Percentiles rank a stretch among this genome's conserved stretches.
Evolutionary conservation across 1,284 basidiomycete species (phyloP).

Genomic region (Ustilago crameri): DNA sequence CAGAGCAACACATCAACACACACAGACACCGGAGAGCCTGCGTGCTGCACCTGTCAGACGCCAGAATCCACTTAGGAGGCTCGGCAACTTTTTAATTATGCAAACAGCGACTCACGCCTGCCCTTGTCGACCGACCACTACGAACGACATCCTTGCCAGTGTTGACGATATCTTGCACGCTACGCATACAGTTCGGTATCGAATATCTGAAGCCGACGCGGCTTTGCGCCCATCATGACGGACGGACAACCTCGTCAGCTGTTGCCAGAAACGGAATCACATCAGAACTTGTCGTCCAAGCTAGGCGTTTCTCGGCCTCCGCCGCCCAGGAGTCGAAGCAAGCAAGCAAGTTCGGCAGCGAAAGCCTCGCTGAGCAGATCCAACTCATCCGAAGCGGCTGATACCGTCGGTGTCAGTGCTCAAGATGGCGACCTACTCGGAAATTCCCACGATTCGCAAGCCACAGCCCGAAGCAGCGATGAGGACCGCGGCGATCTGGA

Average conservation of each 20-base stretch:
- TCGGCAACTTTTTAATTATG: too few relatives aligned
- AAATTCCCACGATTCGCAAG: conserved; percentile 23
- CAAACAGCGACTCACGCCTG: too few relatives aligned
- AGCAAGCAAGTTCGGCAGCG: conserved; percentile 5
- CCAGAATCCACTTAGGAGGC: too few relatives aligned
- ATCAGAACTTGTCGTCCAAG: conserved; percentile 39
- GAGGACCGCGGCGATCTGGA: conserved; percentile 19
- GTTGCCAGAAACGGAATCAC: conserved; percentile 39
- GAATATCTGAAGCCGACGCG: neutral
- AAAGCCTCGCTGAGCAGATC: conserved; percentile 2
- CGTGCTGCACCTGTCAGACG: neutral
- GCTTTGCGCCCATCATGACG: conserved; percentile 16
- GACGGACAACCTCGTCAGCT: conserved; percentile 38
- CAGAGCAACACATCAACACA: conserved; percentile 1
- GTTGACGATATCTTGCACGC: too few relatives aligned
- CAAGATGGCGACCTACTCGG: conserved; percentile 3
- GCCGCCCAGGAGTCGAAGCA: conserved; percentile 33
- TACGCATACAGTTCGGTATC: too few relatives aligned
- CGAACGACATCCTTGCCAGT: too few relatives aligned
- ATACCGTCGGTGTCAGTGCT: neutral
- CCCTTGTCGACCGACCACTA: too few relatives aligned
- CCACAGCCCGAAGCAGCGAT: conserved; percentile 16
- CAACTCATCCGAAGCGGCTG: neutral
- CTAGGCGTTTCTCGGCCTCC: conserved; percentile 35
- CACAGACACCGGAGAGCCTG: neutral